Evolutionary conservation across 2,329 filamentous ascomycete genomes (phyloP).

Genomic region (Emmonsiellopsis sp.): DNA sequence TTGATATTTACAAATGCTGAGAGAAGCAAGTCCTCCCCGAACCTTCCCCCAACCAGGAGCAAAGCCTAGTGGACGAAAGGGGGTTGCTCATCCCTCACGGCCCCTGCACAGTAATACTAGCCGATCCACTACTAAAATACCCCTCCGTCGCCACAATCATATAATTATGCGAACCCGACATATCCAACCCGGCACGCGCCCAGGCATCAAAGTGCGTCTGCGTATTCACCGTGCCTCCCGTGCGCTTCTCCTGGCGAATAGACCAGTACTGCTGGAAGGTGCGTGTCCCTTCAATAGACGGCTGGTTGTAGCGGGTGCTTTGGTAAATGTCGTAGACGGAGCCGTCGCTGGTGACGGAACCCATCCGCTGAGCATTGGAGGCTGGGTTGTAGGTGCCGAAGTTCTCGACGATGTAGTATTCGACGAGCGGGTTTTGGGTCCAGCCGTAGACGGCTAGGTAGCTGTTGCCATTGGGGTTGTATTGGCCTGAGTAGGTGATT

Average conservation of each 20-base stretch:
- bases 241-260: constrained; percentile 24
- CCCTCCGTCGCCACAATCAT: too few species aligned
- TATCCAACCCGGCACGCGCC: neutral
- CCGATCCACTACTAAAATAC: too few species aligned
- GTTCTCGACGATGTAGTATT: constrained; percentile 6
- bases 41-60: too few species aligned
- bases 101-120: too few species aligned
- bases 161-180: too few species aligned
- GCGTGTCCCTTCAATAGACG: constrained; percentile 36
- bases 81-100: too few species aligned
- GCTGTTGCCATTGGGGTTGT: constrained; percentile 40
- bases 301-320: constrained; percentile 26
- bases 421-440: constrained; percentile 17
- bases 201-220: constrained; percentile 26
- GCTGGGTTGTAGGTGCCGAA: neutral
- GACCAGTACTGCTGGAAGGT: constrained; percentile 48
- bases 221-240: constrained; percentile 22
- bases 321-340: constrained; percentile 23
- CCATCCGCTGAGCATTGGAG: constrained; percentile 11
- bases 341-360: constrained; percentile 23
- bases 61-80: too few species aligned
- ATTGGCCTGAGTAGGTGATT: constrained; percentile 43
- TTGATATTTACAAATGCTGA: too few species aligned
- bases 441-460: constrained; percentile 39
- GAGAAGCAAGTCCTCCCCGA: too few species aligned